These are phyloP conservation scores for Lyophyllum atratum DNA, from an alignment of 768 basidiomycete genomes.

Conservation along the genomic window DNA sequence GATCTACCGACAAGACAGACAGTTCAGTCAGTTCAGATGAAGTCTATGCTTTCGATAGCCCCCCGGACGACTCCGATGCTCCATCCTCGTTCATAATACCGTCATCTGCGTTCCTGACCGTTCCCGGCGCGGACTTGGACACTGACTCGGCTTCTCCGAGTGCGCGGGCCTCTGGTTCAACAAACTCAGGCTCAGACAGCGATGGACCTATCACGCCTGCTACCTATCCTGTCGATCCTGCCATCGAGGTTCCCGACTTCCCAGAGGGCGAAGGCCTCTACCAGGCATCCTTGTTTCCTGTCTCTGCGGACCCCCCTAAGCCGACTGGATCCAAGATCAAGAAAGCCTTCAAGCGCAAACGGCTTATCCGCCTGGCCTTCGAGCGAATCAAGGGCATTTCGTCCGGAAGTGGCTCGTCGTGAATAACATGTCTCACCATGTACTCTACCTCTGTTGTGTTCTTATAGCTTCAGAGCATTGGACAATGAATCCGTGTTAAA, in stretches of 20 bases:
- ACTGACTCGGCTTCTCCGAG: conserved; percentile 13
- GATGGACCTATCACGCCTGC: conserved; percentile 52
- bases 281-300: conserved; percentile 20
- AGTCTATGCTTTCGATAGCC: conserved; percentile 36
- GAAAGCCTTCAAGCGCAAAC: conserved; percentile 28
- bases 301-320: neutral
- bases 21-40: conserved; percentile 35
- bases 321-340: conserved; percentile 14
- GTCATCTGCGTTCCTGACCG: conserved; percentile 10
- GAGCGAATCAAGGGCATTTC: conserved; percentile 13
- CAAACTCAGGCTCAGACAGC: conserved; percentile 36
- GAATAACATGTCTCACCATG: neutral
- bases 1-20: conserved; percentile 11
- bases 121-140: conserved; percentile 12
- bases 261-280: conserved; percentile 38
- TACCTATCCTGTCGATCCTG: conserved; percentile 40
- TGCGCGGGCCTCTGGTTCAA: conserved; percentile 23
- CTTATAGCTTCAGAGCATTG: neutral
- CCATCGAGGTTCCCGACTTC: conserved; percentile 45
- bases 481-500: neutral
- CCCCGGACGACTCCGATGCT: conserved; percentile 28
- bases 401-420: conserved; percentile 12
- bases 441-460: neutral
- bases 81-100: conserved; percentile 8
- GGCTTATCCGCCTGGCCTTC: conserved; percentile 40